Evolutionary conservation across 495 filamentous ascomycete genomes (phyloP).

Genomic region (Neurospora cerealis): DNA sequence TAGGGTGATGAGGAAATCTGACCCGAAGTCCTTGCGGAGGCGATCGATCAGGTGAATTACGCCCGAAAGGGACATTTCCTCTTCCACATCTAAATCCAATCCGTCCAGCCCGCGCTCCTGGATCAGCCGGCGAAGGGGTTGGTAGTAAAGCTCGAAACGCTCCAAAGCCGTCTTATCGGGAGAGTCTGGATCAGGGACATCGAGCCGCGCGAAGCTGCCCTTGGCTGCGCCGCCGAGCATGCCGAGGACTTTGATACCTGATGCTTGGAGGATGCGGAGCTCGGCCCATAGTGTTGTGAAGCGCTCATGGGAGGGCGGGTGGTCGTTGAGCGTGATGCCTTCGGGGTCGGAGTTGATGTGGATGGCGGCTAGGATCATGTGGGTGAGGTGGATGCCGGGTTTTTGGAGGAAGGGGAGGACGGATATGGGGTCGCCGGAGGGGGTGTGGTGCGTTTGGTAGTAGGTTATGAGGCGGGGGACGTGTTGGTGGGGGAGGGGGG

Average conservation of each 20-base stretch:
- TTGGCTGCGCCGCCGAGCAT: constrained; percentile 78
- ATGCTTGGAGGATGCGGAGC: constrained; percentile 50
- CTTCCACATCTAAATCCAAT: constrained; percentile 78
- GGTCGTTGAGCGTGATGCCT: constrained; percentile 66
- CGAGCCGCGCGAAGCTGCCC: constrained; percentile 57
- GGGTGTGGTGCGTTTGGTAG: constrained; percentile 40
- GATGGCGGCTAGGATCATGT: constrained; percentile 70
- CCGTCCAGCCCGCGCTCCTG: constrained; percentile 54
- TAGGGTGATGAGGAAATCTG: constrained; percentile 62
- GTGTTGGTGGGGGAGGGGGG: constrained; percentile 10
- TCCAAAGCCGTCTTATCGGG: neutral
- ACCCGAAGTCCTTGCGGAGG: constrained; percentile 62
- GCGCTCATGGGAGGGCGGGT: constrained; percentile 47
- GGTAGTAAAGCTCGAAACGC: constrained; percentile 59
- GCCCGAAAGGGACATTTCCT: constrained; percentile 61
- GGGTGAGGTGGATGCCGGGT: constrained; percentile 47
- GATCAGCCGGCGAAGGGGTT: constrained; percentile 51
- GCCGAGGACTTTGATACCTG: constrained; percentile 62
- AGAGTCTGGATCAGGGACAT: constrained; percentile 30
- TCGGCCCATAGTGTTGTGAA: constrained; percentile 60
- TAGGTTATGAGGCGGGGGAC: constrained; percentile 14
- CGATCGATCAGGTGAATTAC: constrained; percentile 65
- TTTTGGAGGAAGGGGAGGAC: constrained; percentile 59
- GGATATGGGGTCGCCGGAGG: constrained; percentile 51
- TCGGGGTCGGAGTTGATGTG: constrained; percentile 61